Evolutionary conservation across 768 basidiomycete genomes (phyloP).

Genomic region (Termitomyces sp.): DNA sequence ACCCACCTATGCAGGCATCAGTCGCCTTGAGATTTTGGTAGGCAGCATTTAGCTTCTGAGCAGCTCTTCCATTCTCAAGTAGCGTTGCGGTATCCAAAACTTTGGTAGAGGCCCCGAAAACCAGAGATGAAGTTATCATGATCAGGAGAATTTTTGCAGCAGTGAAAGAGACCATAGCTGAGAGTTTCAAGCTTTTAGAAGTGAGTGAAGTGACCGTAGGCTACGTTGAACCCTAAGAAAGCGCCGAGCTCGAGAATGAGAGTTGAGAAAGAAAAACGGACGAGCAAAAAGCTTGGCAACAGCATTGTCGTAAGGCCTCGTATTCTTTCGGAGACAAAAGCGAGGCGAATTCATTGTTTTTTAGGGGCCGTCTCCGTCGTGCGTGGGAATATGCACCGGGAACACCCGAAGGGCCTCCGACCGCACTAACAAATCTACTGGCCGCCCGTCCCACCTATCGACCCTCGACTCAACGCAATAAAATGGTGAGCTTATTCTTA

Average conservation of each 20-base stretch:
- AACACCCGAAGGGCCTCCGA: slow-evolving; percentile 19
- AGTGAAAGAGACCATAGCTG: slow-evolving; percentile 11
- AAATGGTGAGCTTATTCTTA: slow-evolving; percentile 32
- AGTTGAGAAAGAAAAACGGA: neutral
- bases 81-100: slow-evolving; percentile 22
- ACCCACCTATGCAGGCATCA: slow-evolving; percentile 42
- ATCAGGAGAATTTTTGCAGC: slow-evolving; percentile 11
- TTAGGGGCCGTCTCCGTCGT: slow-evolving; percentile 2
- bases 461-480: slow-evolving; percentile 30
- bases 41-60: slow-evolving; percentile 44
- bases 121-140: slow-evolving; percentile 8
- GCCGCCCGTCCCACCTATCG: slow-evolving; percentile 30
- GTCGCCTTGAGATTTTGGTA: slow-evolving; percentile 33
- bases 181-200: slow-evolving; percentile 6
- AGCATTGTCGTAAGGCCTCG: slow-evolving; percentile 1
- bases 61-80: slow-evolving; percentile 40
- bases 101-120: slow-evolving; percentile 25
- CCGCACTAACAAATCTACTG: slow-evolving; percentile 21
- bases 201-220: slow-evolving; percentile 11
- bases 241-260: slow-evolving; percentile 27
- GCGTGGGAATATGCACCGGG: slow-evolving; percentile 22
- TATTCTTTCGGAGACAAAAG: slow-evolving; percentile 5
- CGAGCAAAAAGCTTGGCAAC: neutral
- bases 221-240: slow-evolving; percentile 8
- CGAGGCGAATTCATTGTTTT: slow-evolving; percentile 9